Conservation (phyloP, 805 yeast species). For the Peterozyma xylosa region DNA sequence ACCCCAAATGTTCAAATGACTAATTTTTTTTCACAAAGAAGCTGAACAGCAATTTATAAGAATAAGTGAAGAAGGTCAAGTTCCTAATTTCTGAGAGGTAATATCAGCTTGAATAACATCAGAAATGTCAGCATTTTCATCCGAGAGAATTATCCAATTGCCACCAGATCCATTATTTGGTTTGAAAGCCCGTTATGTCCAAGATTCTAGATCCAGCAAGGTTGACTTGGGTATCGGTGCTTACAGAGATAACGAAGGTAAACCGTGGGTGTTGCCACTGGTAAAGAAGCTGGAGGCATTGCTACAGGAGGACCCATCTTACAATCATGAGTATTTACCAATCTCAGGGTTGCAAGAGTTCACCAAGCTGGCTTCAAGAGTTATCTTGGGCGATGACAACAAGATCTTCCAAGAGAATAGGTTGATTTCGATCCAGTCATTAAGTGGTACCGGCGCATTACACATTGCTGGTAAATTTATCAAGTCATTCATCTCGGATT, state of each 20-base stretch:
- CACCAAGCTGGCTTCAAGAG: conserved; percentile 47
- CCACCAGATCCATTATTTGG: conserved; percentile 46
- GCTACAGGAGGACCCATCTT: conserved; percentile 33
- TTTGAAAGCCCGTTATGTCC: conserved; percentile 43
- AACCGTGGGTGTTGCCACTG: conserved; percentile 82
- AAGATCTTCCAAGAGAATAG: conserved; percentile 22
- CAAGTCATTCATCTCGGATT: conserved; percentile 44
- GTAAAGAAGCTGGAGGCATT: conserved; percentile 58
- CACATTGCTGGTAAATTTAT: conserved; percentile 79
- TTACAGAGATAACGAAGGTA: conserved; percentile 83
- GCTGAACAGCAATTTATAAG: too few species aligned
- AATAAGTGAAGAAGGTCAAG: too few species aligned
- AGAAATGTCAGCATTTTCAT: neutral
- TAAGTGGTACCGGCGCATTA: conserved; percentile 94
- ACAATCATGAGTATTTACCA: conserved; percentile 80
- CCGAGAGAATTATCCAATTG: conserved; percentile 25
- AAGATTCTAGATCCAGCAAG: conserved; percentile 52
- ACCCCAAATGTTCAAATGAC: too few species aligned
- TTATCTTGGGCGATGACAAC: conserved; percentile 42
- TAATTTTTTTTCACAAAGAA: too few species aligned
- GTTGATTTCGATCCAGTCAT: conserved; percentile 78
- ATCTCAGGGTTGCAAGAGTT: conserved; percentile 73
- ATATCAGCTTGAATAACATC: too few species aligned
- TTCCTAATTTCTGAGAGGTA: too few species aligned
- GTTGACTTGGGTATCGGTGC: conserved; percentile 78